Evolutionary conservation across 164 flowering plant genomes (phyloP), one percentile per base, ranked within the genome.

Genomic region (Brasenia schreberi): DNA sequence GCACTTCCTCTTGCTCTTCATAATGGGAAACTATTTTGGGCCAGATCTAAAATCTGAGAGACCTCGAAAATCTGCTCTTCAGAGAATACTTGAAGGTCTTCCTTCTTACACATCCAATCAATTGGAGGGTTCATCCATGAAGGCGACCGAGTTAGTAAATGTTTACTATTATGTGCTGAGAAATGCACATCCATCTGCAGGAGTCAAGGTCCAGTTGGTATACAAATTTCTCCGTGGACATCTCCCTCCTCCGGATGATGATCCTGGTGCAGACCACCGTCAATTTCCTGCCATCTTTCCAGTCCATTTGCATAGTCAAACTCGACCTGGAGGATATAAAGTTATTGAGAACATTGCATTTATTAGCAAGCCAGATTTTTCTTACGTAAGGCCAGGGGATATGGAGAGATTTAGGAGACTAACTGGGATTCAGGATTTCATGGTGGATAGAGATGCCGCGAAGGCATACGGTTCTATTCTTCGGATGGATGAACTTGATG

Each of bases 21-120:
- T 81, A 66, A 70, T 75, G 67, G 88, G 88, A 6, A 77, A 71
- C 64, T 86, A 80, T 74, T 84, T 81, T 75, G 91, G 81, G 17
- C 88, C 91, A 42, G 83, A 82, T 72, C 69, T 86, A 61, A 80
- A 76, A 63, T 74, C 53, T 0, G 75, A 70, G 56, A 60, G 44
- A n/a, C 80, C 78, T 16, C 70, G 53, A 33, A 83, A 81, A 63
- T 78, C 86, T 7, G 79, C 69, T 64, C 64, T 83, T 18, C 85
- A 84, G 66, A 77, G 84, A 72, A 63, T 65, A 9, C 78, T 77
- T 0, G 81, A 79, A 73, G 75, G 76, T 18, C 82, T 83, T 42
- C 81, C 81, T 7, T 73, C 76, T 1, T 86, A 84, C 66, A 69
- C 72, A 12, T 58, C 62, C 53, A 73, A 78, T 18, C 75, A 81